Conservation (phyloP, 352 stramenopile genomes). For the Globisporangium parvum region DNA sequence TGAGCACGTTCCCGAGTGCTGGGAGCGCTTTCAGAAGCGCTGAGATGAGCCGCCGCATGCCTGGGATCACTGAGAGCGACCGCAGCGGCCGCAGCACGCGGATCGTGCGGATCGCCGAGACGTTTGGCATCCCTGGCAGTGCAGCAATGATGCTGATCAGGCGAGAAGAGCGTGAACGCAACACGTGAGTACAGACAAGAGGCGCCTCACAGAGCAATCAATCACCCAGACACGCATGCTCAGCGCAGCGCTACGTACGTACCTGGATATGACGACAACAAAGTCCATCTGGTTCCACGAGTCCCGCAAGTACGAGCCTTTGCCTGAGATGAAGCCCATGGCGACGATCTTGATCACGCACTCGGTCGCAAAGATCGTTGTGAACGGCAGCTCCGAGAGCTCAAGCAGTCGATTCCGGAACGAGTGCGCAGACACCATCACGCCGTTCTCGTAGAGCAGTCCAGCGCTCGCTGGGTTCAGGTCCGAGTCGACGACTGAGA, state of each 20-base stretch:
- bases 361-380: conserved; percentile 84
- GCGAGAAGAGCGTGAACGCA: too few relatives aligned
- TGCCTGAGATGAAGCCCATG: conserved; percentile 58
- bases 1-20: conserved; percentile 84
- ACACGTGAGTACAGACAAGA: too few relatives aligned
- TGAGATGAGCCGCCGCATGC: conserved; percentile 72
- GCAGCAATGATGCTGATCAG: conserved; percentile 37
- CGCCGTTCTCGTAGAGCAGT: conserved; percentile 26
- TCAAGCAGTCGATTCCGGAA: conserved; percentile 55
- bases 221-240: too few relatives aligned
- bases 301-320: conserved; percentile 77
- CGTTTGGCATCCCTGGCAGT: conserved; percentile 63
- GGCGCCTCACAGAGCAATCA: too few relatives aligned
- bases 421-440: conserved; percentile 35
- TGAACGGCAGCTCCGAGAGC: conserved; percentile 81
- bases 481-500: conserved; percentile 53
- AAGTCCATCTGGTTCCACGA: conserved; percentile 92
- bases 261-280: conserved; percentile 83
- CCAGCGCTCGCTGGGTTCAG: conserved; percentile 60
- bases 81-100: conserved; percentile 85
- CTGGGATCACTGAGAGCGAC: conserved; percentile 84
- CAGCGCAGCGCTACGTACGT: neutral
- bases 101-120: conserved; percentile 82
- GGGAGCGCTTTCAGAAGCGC: conserved; percentile 82
- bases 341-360: conserved; percentile 89